Conservation (phyloP, 2,329 filamentous ascomycete genomes). For the Penicillium sp. region DNA sequence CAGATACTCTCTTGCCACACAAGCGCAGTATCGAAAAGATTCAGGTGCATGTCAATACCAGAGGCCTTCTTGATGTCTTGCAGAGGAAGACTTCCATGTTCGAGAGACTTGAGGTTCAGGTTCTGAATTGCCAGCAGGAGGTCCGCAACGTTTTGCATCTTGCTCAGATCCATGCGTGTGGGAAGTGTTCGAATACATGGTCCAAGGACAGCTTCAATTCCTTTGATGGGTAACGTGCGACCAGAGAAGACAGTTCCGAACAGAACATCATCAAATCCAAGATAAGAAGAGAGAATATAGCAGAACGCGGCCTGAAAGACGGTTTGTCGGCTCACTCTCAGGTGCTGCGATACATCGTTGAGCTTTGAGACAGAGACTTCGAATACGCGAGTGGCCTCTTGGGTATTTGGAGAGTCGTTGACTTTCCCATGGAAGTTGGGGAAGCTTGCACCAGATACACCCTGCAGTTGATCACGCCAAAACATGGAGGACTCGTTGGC, state of each 20-base stretch:
- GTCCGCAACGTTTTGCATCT: conserved; percentile 55
- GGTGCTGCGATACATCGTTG: conserved; percentile 36
- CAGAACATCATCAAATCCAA: conserved; percentile 64
- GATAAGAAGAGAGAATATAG: conserved; percentile 64
- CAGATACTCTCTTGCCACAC: conserved; percentile 76
- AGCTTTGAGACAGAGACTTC: conserved; percentile 36
- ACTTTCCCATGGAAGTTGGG: conserved; percentile 57
- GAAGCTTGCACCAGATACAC: conserved; percentile 54
- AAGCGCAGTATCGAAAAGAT: conserved; percentile 74
- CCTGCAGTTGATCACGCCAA: conserved; percentile 67
- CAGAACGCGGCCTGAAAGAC: conserved; percentile 72
- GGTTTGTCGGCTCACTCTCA: conserved; percentile 63
- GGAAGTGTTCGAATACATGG: conserved; percentile 78
- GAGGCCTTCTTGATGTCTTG: conserved; percentile 66
- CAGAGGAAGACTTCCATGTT: conserved; percentile 63
- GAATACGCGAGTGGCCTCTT: conserved; percentile 30
- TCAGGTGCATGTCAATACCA: conserved; percentile 50
- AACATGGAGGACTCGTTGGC: conserved; percentile 55
- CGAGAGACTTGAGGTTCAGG: conserved; percentile 64
- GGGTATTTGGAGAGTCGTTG: conserved; percentile 27
- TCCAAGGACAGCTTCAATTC: conserved; percentile 71
- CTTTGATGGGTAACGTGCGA: conserved; percentile 67
- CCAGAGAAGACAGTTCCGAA: conserved; percentile 82
- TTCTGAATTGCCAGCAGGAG: conserved; percentile 64
- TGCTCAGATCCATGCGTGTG: conserved; percentile 60